Evolutionary conservation across 192 early-diverging fungal species (phyloP).

Genomic region (Mortierella antarctica): DNA sequence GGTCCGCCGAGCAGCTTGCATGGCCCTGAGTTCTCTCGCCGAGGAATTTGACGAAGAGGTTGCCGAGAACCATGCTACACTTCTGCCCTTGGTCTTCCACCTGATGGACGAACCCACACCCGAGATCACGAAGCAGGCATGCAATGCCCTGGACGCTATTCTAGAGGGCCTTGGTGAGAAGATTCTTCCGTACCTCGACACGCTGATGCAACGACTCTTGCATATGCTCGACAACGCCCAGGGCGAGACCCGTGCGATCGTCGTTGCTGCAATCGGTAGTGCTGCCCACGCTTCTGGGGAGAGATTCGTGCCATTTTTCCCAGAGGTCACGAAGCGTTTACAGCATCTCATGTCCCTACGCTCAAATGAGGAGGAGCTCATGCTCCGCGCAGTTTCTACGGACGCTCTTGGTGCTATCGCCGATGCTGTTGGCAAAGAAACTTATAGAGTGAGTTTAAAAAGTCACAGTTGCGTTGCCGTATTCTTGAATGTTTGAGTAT

Average conservation of each 20-base stretch:
- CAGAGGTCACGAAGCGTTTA: conserved; percentile 73
- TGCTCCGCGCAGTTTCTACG: conserved; percentile 86
- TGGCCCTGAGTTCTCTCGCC: conserved; percentile 84
- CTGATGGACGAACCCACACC: conserved; percentile 82
- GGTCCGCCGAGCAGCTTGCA: conserved; percentile 88
- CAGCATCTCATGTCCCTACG: conserved; percentile 76
- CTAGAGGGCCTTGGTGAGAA: conserved; percentile 85
- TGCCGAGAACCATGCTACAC: conserved; percentile 79
- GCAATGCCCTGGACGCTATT: conserved; percentile 90
- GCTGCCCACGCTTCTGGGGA: conserved; percentile 85
- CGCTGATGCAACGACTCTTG: conserved; percentile 84
- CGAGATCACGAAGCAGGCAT: conserved; percentile 81
- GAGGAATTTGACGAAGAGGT: conserved; percentile 87
- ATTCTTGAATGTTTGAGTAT: too few relatives aligned
- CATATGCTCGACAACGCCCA: conserved; percentile 76
- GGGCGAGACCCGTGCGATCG: conserved; percentile 79
- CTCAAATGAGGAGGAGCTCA: conserved; percentile 75
- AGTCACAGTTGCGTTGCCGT: too few relatives aligned
- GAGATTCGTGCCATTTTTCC: conserved; percentile 82
- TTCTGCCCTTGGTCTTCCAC: conserved; percentile 87
- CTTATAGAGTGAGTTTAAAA: conserved; percentile 63
- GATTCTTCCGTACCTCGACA: conserved; percentile 82
- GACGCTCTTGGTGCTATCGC: conserved; percentile 90
- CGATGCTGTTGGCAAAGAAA: conserved; percentile 85
- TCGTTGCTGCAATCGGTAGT: conserved; percentile 88